Evolutionary conservation across 192 early-diverging fungal species (phyloP), one percentile per base, ranked within the genome.

Genomic region (Rhizophlyctis rosea): DNA sequence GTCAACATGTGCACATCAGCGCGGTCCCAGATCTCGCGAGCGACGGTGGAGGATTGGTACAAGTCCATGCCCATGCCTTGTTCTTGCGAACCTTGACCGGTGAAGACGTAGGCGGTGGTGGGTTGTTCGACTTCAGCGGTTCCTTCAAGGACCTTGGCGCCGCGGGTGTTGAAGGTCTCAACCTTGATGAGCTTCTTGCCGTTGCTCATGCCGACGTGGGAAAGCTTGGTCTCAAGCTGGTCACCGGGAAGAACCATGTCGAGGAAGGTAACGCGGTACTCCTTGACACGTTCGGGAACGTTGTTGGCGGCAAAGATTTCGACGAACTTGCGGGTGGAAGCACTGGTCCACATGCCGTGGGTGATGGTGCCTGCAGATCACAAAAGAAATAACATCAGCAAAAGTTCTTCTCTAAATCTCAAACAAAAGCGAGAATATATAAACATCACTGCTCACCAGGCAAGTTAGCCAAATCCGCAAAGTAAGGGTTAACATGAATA

Each of bases 301-400:
- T 95, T 94, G 70, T 94, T 90, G 44, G 94, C 94, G 62, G 93
- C 94, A 68, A 91, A 91, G 54, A 91, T 88, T 73, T 97, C 94
- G 50, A 97, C 92, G 77, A 93, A 94, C 85, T 91, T 92, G 68
- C 94, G 87, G 50, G 93, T 91, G 18, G 91, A 87, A 4, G 94
- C 94, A 63, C 84, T 87, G 50, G 93, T 97, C 93, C 93, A 97
- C 94, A 97, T 97, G 54, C 94, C 94, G 77, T 97, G 94, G 31
- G 93, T 93, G 63, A 97, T 97, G 31, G 93, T 93, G 32, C 67
- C n/a, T n/a, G n/a, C n/a, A n/a, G n/a, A n/a, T n/a, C n/a, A n/a
- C n/a, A 39, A 55, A 24, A 4, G 31, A 56, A 49, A 32, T 5
- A 54, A 24, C 9, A 56, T 3, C 51, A 7, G 16, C 24, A 29